These are phyloP conservation scores for Megacollybia marginata DNA, from an alignment of 768 basidiomycete species.

Conservation along the genomic window DNA sequence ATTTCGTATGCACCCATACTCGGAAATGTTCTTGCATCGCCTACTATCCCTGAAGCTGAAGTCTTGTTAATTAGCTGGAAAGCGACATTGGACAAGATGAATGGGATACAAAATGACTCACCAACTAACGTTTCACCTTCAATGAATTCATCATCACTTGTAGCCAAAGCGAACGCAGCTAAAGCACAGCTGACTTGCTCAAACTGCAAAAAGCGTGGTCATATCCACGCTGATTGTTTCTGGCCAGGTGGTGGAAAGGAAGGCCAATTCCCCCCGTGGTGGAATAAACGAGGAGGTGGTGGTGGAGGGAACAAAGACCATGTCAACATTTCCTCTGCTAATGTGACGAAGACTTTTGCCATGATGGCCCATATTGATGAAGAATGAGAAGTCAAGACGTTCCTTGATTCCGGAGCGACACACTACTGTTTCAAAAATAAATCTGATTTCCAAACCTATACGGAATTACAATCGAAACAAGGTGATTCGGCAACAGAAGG, in stretches of 20 bases:
- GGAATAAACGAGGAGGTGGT: not conserved
- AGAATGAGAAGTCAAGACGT: not conserved
- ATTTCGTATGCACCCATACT: too few species aligned
- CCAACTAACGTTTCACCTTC: too few species aligned
- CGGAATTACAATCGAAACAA: slow-evolving; percentile 3
- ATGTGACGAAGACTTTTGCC: not conserved
- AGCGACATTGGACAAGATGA: too few species aligned
- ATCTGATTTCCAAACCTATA: slow-evolving; percentile 5
- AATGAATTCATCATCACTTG: too few species aligned
- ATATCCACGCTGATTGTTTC: slow-evolving; percentile 15
- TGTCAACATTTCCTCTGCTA: not conserved
- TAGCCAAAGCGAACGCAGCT: not conserved
- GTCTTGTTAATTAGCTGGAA: too few species aligned
- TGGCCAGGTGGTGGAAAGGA: slow-evolving; percentile 19
- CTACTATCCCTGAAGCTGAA: too few species aligned
- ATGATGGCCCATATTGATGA: not conserved
- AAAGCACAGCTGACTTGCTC: slow-evolving; percentile 5
- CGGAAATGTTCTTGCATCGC: too few species aligned
- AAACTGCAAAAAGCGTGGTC: slow-evolving; percentile 12
- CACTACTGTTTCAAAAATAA: slow-evolving; percentile 16
- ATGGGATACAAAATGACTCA: too few species aligned
- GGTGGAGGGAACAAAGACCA: not conserved
- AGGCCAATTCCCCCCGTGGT: slow-evolving; percentile 14
- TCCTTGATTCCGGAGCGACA: slow-evolving; percentile 14
- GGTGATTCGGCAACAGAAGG: slow-evolving; percentile 6